Percentiles rank a stretch among this genome's conserved stretches.
Conservation (phyloP, 768 basidiomycete genomes). For the Leucosporidium scottii region DNA sequence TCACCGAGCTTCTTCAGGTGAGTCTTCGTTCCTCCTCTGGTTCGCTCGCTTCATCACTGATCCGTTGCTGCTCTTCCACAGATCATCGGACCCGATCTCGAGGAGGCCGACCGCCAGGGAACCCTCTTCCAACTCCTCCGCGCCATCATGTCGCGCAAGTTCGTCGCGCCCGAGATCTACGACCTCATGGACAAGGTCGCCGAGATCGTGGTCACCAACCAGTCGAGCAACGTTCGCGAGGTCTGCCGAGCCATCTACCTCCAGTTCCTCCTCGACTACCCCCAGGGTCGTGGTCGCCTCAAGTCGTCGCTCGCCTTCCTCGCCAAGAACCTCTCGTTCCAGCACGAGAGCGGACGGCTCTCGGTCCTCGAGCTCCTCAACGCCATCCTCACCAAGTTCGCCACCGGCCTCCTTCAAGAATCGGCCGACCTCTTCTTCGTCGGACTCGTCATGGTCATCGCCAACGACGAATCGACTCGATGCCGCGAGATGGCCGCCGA, state of each 20-base stretch:
- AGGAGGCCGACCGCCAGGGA: slow-evolving; percentile 76
- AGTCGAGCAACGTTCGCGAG: slow-evolving; percentile 84
- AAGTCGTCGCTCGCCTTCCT: slow-evolving; percentile 83
- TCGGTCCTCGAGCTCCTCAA: slow-evolving; percentile 93
- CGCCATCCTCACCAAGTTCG: slow-evolving; percentile 77
- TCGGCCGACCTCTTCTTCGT: slow-evolving; percentile 85
- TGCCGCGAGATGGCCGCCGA: slow-evolving; percentile 83
- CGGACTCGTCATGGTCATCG: slow-evolving; percentile 81
- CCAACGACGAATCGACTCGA: slow-evolving; percentile 84
- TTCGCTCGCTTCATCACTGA: neutral
- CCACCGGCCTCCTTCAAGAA: slow-evolving; percentile 62
- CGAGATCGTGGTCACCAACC: slow-evolving; percentile 85
- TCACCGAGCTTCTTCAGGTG: slow-evolving; percentile 56
- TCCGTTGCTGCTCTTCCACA: slow-evolving; percentile 43
- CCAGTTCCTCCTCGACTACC: slow-evolving; percentile 94
- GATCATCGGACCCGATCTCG: slow-evolving; percentile 77
- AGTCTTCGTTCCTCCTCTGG: neutral
- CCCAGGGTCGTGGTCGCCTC: slow-evolving; percentile 86
- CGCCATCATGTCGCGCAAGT: slow-evolving; percentile 80
- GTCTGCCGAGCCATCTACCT: slow-evolving; percentile 79
- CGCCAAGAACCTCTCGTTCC: slow-evolving; percentile 83
- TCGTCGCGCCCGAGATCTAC: slow-evolving; percentile 93
- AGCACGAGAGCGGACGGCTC: slow-evolving; percentile 77
- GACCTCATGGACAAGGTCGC: slow-evolving; percentile 91
- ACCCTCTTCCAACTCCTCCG: slow-evolving; percentile 81